A percentile compares a stretch with the other conserved stretches of the same genome.
These are phyloP conservation scores for Punctularia strigosozonata DNA, from an alignment of 768 basidiomycete genomes.

Conservation along the genomic window DNA sequence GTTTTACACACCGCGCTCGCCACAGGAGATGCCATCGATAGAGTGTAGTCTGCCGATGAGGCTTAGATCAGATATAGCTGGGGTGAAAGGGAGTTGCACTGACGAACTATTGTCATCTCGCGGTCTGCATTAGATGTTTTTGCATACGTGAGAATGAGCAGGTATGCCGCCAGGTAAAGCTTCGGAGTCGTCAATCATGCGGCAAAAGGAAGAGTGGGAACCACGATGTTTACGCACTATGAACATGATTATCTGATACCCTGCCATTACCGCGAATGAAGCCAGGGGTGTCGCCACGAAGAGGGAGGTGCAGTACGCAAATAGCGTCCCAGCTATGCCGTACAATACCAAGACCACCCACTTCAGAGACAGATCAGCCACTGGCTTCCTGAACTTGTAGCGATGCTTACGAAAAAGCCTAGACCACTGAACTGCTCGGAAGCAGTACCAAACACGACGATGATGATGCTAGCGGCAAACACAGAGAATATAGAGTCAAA, in stretches of 20 bases:
- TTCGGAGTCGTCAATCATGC: slow-evolving; percentile 12
- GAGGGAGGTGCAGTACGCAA: slow-evolving; percentile 56
- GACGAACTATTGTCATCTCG: slow-evolving; percentile 51
- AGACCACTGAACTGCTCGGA: slow-evolving; percentile 58
- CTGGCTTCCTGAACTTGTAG: slow-evolving; percentile 4
- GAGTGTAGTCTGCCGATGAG: slow-evolving; percentile 40
- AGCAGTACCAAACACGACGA: slow-evolving; percentile 44
- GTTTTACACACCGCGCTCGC: slow-evolving; percentile 46
- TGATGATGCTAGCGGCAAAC: slow-evolving; percentile 50
- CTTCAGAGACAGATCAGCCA: slow-evolving; percentile 20
- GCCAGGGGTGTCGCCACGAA: slow-evolving; percentile 54
- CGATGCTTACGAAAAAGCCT: slow-evolving; percentile 47
- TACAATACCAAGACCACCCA: slow-evolving; percentile 66
- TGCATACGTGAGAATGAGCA: slow-evolving; percentile 65
- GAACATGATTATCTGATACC: slow-evolving; percentile 63
- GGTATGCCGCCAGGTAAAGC: slow-evolving; percentile 57
- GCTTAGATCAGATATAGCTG: background rate
- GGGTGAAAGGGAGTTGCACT: slow-evolving; percentile 8
- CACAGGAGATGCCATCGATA: slow-evolving; percentile 58
- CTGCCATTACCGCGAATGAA: slow-evolving; percentile 63
- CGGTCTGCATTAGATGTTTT: slow-evolving; percentile 38
- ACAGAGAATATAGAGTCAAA: slow-evolving; percentile 56
- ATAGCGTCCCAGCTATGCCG: slow-evolving; percentile 54
- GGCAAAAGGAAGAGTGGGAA: background rate
- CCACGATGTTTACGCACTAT: slow-evolving; percentile 32